A percentile compares a stretch with the other conserved stretches of the same genome.
Evolutionary conservation across 306 rosid genomes (phyloP).

Genomic region (Vigna trinervia): DNA sequence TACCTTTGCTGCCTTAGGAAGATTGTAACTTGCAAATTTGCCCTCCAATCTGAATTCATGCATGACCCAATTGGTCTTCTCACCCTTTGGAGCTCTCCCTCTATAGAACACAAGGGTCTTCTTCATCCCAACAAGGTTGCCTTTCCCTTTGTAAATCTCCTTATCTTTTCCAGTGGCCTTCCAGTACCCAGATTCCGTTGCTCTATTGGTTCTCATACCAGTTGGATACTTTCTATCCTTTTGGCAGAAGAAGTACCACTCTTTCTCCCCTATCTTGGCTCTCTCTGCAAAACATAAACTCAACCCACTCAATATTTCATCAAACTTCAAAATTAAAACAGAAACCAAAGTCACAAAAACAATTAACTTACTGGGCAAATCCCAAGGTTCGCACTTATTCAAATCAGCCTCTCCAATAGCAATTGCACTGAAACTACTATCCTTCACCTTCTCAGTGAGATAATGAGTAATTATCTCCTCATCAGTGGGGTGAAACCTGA

Average conservation of each 20-base stretch:
- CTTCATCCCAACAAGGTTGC: constrained; percentile 88
- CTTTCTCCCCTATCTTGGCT: constrained; percentile 97
- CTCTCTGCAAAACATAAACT: constrained; percentile 58
- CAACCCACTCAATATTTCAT: neutral
- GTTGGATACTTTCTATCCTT: constrained; percentile 96
- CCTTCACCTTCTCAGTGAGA: constrained; percentile 67
- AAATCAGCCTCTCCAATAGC: constrained; percentile 94
- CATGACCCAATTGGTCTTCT: constrained; percentile 95
- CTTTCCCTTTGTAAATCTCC: constrained; percentile 71
- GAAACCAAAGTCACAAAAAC: neutral
- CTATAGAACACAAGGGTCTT: constrained; percentile 90
- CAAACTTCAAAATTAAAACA: neutral
- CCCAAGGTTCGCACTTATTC: constrained; percentile 96
- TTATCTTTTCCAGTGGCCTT: constrained; percentile 95
- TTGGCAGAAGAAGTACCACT: constrained; percentile 90
- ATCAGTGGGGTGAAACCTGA: constrained; percentile 93
- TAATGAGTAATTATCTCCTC: constrained; percentile 77
- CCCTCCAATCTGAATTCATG: constrained; percentile 90
- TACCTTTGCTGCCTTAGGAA: constrained; percentile 74
- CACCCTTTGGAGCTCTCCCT: constrained; percentile 98
- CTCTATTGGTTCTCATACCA: constrained; percentile 91
- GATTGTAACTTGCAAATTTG: constrained; percentile 52
- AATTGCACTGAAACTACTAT: constrained; percentile 67
- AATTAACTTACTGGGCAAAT: constrained; percentile 71
- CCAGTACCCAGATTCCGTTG: constrained; percentile 94